These are phyloP conservation scores for Penicillium turbatum DNA, from an alignment of 495 filamentous ascomycete genomes.

Conservation along the genomic window DNA sequence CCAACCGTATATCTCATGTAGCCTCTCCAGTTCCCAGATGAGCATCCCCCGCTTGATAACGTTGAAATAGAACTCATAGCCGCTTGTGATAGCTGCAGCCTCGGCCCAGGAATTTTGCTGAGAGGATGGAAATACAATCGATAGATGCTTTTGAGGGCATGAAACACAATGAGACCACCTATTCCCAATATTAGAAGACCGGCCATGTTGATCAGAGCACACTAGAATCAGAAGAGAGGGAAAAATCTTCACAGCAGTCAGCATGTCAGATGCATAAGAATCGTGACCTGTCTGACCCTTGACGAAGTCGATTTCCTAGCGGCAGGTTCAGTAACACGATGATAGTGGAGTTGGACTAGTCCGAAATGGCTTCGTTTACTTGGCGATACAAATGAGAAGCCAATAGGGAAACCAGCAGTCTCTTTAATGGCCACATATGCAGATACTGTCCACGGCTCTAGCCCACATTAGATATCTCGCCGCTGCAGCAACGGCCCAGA, in stretches of 20 bases:
- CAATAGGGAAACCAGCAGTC: neutral
- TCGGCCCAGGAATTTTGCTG: constrained; percentile 41
- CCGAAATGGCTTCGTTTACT: neutral
- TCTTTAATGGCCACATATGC: no score
- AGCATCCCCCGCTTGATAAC: constrained; percentile 34
- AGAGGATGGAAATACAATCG: constrained; percentile 51
- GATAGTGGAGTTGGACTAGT: neutral
- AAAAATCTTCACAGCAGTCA: no score
- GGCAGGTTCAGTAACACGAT: no score
- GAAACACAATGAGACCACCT: constrained; percentile 16
- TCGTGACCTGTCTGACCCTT: neutral
- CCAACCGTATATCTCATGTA: constrained; percentile 48
- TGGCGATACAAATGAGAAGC: neutral
- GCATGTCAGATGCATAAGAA: no score
- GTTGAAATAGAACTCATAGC: constrained; percentile 52
- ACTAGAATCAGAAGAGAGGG: neutral
- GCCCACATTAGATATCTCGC: neutral
- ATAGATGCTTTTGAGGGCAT: constrained; percentile 28
- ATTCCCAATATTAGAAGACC: neutral
- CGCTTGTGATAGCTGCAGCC: constrained; percentile 42
- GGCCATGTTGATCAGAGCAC: no score
- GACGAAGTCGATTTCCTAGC: no score
- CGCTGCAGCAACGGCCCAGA: neutral
- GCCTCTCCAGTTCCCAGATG: constrained; percentile 38
- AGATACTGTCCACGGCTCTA: neutral